phyloP scores from a whole-genome alignment of 352 stramenopile genomes.

The Phytophthora foliorum region DNA sequence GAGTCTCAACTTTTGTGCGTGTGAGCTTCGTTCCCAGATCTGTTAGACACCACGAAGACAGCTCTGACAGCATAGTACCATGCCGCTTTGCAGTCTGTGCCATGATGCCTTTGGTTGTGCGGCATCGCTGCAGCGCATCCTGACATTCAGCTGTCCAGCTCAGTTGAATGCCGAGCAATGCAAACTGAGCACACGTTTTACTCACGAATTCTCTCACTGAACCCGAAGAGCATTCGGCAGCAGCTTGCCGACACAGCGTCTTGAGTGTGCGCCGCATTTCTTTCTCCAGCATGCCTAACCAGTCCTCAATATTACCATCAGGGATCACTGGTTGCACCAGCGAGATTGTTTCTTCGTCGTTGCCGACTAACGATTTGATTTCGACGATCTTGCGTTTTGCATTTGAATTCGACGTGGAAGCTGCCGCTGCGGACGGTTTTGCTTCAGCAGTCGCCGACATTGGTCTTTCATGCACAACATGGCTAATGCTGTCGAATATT shows the following conservation, averaged over 20 bases:
- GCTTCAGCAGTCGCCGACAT: slow-evolving; percentile 10
- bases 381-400: slow-evolving; percentile 76
- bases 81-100: slow-evolving; percentile 86
- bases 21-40: slow-evolving; percentile 93
- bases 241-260: slow-evolving; percentile 64
- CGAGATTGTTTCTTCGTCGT: slow-evolving; percentile 81
- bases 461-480: slow-evolving; percentile 75
- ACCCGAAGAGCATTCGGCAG: slow-evolving; percentile 55
- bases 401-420: slow-evolving; percentile 13
- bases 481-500: slow-evolving; percentile 85
- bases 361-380: slow-evolving; percentile 77
- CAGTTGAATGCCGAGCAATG: slow-evolving; percentile 80
- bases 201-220: slow-evolving; percentile 76
- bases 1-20: slow-evolving; percentile 94
- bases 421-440: slow-evolving; percentile 17
- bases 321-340: slow-evolving; percentile 63
- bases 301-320: slow-evolving; percentile 89
- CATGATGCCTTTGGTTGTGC: slow-evolving; percentile 89
- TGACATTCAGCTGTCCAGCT: slow-evolving; percentile 83
- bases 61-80: slow-evolving; percentile 81
- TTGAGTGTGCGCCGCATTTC: slow-evolving; percentile 83
- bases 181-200: slow-evolving; percentile 81
- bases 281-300: slow-evolving; percentile 72
- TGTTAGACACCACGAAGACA: slow-evolving; percentile 93
- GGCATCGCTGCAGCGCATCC: slow-evolving; percentile 81